phyloP scores from a whole-genome alignment of 2,329 filamentous ascomycete species.

The Penicillium fuscoglaucum region DNA sequence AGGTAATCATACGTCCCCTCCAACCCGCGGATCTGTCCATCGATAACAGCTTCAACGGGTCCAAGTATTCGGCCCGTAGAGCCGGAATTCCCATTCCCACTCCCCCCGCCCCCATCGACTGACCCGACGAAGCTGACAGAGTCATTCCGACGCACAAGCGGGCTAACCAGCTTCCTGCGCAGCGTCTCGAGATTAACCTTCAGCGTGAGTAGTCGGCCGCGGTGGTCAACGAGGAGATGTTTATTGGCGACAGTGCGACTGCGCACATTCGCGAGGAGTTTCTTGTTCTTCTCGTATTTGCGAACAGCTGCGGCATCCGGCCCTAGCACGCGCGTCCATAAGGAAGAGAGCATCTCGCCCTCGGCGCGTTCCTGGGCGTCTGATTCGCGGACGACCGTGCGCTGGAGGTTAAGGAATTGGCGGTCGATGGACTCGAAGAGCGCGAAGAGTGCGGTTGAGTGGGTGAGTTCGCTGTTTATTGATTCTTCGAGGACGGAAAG shows the following conservation, averaged over 20 bases:
- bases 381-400: conserved; percentile 79
- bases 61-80: conserved; percentile 61
- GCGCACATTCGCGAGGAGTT: conserved; percentile 74
- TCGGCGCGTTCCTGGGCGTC: conserved; percentile 77
- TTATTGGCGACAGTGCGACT: conserved; percentile 86
- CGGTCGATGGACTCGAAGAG: conserved; percentile 91
- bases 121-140: conserved; percentile 42
- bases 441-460: conserved; percentile 76
- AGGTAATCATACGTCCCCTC: conserved; percentile 78
- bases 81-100: conserved; percentile 21
- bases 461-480: conserved; percentile 78
- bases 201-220: conserved; percentile 76
- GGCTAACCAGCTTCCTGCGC: conserved; percentile 77
- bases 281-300: conserved; percentile 89
- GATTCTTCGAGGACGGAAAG: conserved; percentile 84
- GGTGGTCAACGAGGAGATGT: conserved; percentile 80
- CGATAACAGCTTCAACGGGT: conserved; percentile 54
- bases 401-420: conserved; percentile 84
- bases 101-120: conserved; percentile 23
- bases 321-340: conserved; percentile 85
- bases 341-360: conserved; percentile 74
- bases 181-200: conserved; percentile 86
- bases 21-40: conserved; percentile 81
- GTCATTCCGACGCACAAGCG: conserved; percentile 71
- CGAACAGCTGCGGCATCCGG: conserved; percentile 71